Percentiles rank a stretch among this genome's conserved stretches.
phyloP scores from a whole-genome alignment of 2,329 filamentous ascomycete species.

The Aspergillus sp. region DNA sequence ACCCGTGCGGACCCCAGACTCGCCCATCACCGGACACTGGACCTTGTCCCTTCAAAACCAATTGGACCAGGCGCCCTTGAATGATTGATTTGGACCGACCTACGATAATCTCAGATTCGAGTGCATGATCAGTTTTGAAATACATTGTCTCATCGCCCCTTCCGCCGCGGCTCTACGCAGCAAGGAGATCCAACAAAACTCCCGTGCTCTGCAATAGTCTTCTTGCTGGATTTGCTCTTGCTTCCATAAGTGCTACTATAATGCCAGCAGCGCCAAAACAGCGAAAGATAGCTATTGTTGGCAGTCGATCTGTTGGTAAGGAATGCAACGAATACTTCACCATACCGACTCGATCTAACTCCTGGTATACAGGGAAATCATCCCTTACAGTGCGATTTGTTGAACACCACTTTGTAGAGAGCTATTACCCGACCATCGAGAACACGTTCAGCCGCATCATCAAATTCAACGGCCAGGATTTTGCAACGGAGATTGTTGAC shows the following conservation, averaged over 20 bases:
- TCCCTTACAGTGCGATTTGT: conserved; percentile 96
- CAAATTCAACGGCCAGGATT: conserved; percentile 89
- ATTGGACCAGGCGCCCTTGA: background rate
- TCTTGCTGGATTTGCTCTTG: background rate
- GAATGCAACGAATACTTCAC: conserved; percentile 10
- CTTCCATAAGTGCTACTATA: conserved; percentile 19
- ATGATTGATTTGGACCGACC: background rate
- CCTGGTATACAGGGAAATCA: conserved; percentile 72
- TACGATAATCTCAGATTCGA: background rate
- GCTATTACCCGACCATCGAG: conserved; percentile 98
- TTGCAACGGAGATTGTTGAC: conserved; percentile 94
- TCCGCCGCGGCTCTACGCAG: background rate
- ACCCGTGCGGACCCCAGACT: conserved; percentile 12
- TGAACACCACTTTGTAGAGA: conserved; percentile 97
- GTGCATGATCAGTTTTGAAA: background rate
- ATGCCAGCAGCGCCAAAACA: conserved; percentile 78
- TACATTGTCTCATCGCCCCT: background rate
- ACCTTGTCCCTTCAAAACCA: background rate
- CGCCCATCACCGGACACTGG: background rate
- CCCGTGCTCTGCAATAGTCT: background rate
- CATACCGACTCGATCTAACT: background rate
- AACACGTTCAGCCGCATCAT: conserved; percentile 98
- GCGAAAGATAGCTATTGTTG: conserved; percentile 92
- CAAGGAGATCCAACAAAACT: background rate
- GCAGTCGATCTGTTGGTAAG: conserved; percentile 86